Evolutionary conservation across 345 rosid genomes (phyloP).

Genomic region (Salix koriyanagi): DNA sequence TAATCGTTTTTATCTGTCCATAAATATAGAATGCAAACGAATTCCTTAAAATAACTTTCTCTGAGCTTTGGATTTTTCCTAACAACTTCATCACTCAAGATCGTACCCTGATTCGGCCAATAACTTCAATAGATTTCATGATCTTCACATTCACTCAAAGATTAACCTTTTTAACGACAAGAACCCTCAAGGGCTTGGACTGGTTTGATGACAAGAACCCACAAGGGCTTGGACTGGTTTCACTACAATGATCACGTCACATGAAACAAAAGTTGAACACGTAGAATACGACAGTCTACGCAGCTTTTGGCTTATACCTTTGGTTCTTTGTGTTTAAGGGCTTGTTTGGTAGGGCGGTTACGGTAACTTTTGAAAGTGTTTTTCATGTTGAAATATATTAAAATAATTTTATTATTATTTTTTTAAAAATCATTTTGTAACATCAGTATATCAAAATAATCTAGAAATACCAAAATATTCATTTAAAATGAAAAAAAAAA

Average conservation of each 20-base stretch:
- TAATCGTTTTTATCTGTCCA: too few relatives aligned
- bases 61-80: constrained; percentile 10
- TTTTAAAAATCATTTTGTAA: too few relatives aligned
- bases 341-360: too few relatives aligned
- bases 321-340: background rate
- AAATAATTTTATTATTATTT: too few relatives aligned
- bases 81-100: constrained; percentile 19
- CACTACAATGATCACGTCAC: background rate
- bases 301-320: background rate
- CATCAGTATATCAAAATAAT: too few relatives aligned
- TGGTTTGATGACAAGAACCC: constrained; percentile 2
- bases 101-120: background rate
- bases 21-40: background rate
- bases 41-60: constrained; percentile 12
- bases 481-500: too few relatives aligned
- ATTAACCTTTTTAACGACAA: background rate
- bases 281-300: background rate
- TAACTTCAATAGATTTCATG: background rate
- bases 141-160: background rate
- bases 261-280: background rate
- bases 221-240: background rate
- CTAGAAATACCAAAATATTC: too few relatives aligned
- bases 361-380: too few relatives aligned
- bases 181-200: background rate
- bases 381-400: too few relatives aligned